Evolutionary conservation across 2,329 filamentous ascomycete species (phyloP), one percentile per base, ranked within the genome.

Genomic region (Sclerotinia borealis): DNA sequence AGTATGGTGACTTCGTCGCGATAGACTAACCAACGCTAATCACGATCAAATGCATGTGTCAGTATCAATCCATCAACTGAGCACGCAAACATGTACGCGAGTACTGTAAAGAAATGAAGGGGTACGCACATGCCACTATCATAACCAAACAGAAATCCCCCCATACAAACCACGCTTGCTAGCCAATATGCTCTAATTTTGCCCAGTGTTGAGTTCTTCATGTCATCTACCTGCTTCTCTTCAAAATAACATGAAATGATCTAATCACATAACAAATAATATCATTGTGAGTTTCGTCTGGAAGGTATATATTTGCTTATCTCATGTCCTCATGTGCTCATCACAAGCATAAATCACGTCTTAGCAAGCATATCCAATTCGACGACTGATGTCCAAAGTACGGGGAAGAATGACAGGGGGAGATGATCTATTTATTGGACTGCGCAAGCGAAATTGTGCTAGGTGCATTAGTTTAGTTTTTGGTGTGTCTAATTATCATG

Each of bases 161-260:
- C 81, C 66, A 81, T 78, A 67, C 80, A 84, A 15, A 82, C 78
- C 4, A 83, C 78, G 1, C 74, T 74, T 3, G 79, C 80, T 11
- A 84, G 76, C 77, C 78, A 83, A 69, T 82, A 84, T 36, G 80
- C 79, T 63, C 81, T 75, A 39, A 80, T 67, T 60, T 73, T 77
- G 29, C 79, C 79, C 27, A 54, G 72, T 7, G n/a, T 34, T 36
- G 49, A 51, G n/a, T 15, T 51, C 29, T 51, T 51, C 49, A 51
- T 34, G 11, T 13, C 19, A 19, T 15, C 19, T 17, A 15, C 19
- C 19, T 51, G 36, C 4, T 6, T 15, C 13, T 19, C 6, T 22
- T 13, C 13, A 8, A 9, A 8, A 17, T 34, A 15, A 51, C 4
- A 34, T 17, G 15, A 51, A 15, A 41, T 17, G 29, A 51, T 15